Conservation (phyloP, 345 rosid species). For the Euclidium syriacum region DNA sequence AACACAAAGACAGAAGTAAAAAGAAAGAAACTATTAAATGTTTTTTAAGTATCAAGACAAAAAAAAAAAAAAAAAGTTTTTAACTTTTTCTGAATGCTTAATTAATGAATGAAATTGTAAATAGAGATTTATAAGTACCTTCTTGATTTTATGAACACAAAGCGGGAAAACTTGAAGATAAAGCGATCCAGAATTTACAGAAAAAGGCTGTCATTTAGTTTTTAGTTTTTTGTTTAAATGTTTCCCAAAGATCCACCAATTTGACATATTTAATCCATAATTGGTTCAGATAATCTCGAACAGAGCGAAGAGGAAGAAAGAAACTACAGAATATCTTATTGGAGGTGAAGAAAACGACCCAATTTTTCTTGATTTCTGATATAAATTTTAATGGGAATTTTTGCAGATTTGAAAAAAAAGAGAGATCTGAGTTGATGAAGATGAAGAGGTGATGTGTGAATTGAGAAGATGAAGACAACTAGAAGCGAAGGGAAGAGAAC, state of each 20-base stretch:
- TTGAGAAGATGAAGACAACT: constrained; percentile 23
- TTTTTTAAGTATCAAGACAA: neutral
- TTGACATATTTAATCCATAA: constrained; percentile 5
- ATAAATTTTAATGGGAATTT: neutral
- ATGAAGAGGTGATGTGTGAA: constrained; percentile 15
- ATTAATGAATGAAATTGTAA: neutral
- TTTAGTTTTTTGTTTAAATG: neutral
- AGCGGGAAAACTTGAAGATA: constrained; percentile 70
- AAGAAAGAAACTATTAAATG: constrained; percentile 7
- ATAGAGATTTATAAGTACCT: neutral
- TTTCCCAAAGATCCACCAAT: constrained; percentile 18
- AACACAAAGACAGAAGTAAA: constrained; percentile 30
- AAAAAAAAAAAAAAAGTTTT: neutral
- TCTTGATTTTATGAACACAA: constrained; percentile 7
- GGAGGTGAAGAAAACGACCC: constrained; percentile 42
- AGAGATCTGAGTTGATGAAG: constrained; percentile 31
- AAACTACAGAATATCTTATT: constrained; percentile 33
- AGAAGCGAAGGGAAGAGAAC: constrained; percentile 5
- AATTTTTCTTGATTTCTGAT: neutral
- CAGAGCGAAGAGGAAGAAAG: constrained; percentile 33
- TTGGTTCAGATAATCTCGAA: constrained; percentile 28
- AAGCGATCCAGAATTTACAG: constrained; percentile 45
- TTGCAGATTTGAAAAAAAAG: neutral
- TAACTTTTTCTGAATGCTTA: neutral
- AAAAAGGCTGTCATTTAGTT: constrained; percentile 27